Base-by-base conservation (phyloP, 2,329 filamentous ascomycete genomes). In the Calonectria pseudoreteaudii region DNA sequence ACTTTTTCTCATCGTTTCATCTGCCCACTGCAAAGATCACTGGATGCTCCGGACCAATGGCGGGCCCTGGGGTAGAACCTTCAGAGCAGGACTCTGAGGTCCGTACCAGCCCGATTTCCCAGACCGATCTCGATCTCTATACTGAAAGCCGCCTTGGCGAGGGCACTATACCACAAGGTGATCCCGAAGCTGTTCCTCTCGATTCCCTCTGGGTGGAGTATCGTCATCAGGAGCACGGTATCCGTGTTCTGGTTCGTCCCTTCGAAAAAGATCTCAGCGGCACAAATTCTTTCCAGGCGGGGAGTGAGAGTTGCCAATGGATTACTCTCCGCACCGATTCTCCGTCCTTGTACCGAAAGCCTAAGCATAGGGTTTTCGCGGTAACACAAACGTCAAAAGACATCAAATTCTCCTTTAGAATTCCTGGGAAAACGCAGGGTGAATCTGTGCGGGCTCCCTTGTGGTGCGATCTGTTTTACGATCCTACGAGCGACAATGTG, bases 381-480 rank as follows among this genome's bases (percentile, higher is more conserved):
- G 90, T 91, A 78, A 90, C 89, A 75, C 90, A 91, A 84, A 91
- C 90, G 7, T 86, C 87, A 73, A 87, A 87, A 78, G 90, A 91
- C 80, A 90, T 91, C 85, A 91, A 90, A 74, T 91, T 91, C 78
- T 88, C 88, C 41, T 88, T 91, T 71, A 85, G 87, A 60, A 89
- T 91, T 70, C 90, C 90, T 4, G 86, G 86, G 11, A 86, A 88
- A 70, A 84, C 83, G 64, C 82, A 84, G 41, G 84, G 87, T 68
- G 84, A 85, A 52, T 83, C 81, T 10, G 80, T 83, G 9, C 83
- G 87, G 16, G 88, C 89, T 14, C 86, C 87, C 4, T 77, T 91
- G n/a, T 91, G 88, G 88, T 91, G 89, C 80, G 89, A 91, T 80
- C 83, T 92, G 31, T 91, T 91, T 77, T 91, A 91, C 76, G 89